These are phyloP conservation scores for Alternaria gansuensis DNA, from an alignment of 2,329 filamentous ascomycete species.

Conservation along the genomic window DNA sequence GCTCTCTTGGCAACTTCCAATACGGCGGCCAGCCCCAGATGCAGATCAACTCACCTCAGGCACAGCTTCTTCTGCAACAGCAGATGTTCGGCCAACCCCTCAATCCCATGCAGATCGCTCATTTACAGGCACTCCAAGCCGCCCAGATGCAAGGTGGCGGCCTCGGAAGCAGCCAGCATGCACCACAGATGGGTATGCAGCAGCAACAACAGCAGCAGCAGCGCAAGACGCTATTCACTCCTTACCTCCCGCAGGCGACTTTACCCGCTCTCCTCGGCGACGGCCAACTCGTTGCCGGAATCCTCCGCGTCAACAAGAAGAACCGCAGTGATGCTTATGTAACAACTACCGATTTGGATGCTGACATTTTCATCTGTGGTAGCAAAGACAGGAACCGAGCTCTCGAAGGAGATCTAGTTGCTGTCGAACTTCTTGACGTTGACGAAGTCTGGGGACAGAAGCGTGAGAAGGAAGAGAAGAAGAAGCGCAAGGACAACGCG, in stretches of 20 bases:
- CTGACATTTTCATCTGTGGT: constrained; percentile 99
- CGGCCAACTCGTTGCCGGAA: constrained; percentile 93
- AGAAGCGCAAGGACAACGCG: constrained; percentile 99
- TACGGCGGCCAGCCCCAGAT: constrained; percentile 88
- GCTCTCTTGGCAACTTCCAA: constrained; percentile 84
- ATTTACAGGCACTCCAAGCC: constrained; percentile 91
- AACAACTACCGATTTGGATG: constrained; percentile 91
- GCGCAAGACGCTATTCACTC: constrained; percentile 97
- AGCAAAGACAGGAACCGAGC: constrained; percentile 99
- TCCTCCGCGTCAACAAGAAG: constrained; percentile 99
- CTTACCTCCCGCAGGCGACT: constrained; percentile 93
- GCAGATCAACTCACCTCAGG: constrained; percentile 77
- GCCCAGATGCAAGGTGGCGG: constrained; percentile 82
- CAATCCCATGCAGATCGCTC: constrained; percentile 85
- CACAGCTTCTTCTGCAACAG: constrained; percentile 83
- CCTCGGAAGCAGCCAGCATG: constrained; percentile 74
- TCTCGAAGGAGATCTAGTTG: constrained; percentile 93
- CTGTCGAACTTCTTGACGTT: constrained; percentile 94
- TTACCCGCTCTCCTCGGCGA: constrained; percentile 89
- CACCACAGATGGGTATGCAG: constrained; percentile 65
- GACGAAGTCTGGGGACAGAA: constrained; percentile 99
- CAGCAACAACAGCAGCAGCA: constrained; percentile 94
- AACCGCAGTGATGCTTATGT: constrained; percentile 99
- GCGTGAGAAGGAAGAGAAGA: constrained; percentile 99
- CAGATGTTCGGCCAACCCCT: constrained; percentile 89